These are phyloP conservation scores for Terana coerulea DNA, from an alignment of 768 basidiomycete genomes.

Conservation along the genomic window DNA sequence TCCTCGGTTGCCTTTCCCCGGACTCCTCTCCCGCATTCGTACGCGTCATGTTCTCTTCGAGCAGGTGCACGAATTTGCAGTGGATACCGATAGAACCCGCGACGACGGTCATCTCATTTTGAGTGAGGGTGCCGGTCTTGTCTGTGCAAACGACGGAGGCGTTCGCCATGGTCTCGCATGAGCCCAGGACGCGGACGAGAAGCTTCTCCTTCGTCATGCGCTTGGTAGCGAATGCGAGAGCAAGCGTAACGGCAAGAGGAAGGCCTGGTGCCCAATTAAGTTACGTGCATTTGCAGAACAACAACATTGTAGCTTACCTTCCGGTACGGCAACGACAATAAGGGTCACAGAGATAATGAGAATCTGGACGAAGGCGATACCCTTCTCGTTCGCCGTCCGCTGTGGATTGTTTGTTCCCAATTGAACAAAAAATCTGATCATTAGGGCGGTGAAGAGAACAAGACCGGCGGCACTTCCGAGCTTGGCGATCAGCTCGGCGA, in stretches of 20 bases:
- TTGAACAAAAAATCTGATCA: constrained; percentile 95
- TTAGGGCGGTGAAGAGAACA: constrained; percentile 73
- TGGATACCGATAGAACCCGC: constrained; percentile 93
- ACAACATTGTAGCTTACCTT: constrained; percentile 41
- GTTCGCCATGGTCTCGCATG: constrained; percentile 99
- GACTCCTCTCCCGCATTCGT: constrained; percentile 64
- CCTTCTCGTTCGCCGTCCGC: constrained; percentile 76
- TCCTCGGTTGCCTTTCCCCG: constrained; percentile 18
- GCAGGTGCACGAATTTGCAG: constrained; percentile 84
- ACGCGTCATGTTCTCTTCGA: constrained; percentile 67
- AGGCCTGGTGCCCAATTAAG: constrained; percentile 49
- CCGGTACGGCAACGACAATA: constrained; percentile 86
- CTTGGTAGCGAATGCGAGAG: constrained; percentile 94
- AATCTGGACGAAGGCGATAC: constrained; percentile 87
- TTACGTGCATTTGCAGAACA: constrained; percentile 4
- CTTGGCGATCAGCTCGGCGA: constrained; percentile 97
- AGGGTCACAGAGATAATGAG: constrained; percentile 93
- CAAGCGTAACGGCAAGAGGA: constrained; percentile 93
- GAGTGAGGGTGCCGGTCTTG: constrained; percentile 95
- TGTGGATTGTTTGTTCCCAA: constrained; percentile 57
- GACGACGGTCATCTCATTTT: constrained; percentile 94
- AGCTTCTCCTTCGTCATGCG: constrained; percentile 97
- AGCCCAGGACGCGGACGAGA: constrained; percentile 91
- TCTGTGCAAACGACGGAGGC: constrained; percentile 94
- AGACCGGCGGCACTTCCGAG: constrained; percentile 80